These are phyloP conservation scores for Coemansia biformis DNA, from an alignment of 192 early-diverging fungal species.

Conservation along the genomic window DNA sequence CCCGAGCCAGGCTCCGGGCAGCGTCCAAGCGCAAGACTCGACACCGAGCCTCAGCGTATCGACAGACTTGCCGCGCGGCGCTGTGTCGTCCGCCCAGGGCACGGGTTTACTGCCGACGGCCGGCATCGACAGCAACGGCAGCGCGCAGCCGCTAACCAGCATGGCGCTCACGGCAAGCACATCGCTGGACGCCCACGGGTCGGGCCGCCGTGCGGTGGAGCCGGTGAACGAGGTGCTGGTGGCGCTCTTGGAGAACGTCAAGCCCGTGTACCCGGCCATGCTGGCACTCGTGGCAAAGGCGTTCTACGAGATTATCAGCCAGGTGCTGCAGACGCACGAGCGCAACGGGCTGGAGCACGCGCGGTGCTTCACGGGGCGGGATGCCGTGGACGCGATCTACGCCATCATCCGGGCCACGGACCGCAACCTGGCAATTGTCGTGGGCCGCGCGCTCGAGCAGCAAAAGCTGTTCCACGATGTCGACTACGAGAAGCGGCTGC, in stretches of 20 bases:
- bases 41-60: too few relatives aligned
- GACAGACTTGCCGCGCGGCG: slow-evolving; percentile 4
- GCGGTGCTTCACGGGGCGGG: slow-evolving; percentile 78
- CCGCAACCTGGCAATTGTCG: slow-evolving; percentile 76
- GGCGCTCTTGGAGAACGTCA: slow-evolving; percentile 31
- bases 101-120: too few relatives aligned
- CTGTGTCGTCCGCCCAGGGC: background rate
- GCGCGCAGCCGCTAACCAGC: background rate
- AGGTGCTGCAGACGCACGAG: slow-evolving; percentile 55
- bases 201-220: background rate
- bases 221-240: slow-evolving; percentile 35
- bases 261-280: slow-evolving; percentile 69
- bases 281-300: slow-evolving; percentile 64
- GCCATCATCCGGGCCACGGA: slow-evolving; percentile 77
- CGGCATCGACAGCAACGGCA: too few relatives aligned
- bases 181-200: background rate
- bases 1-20: too few relatives aligned
- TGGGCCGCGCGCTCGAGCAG: slow-evolving; percentile 83
- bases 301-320: slow-evolving; percentile 55
- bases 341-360: slow-evolving; percentile 80
- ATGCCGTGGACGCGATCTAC: slow-evolving; percentile 82
- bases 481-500: slow-evolving; percentile 75
- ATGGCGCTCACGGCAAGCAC: background rate
- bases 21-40: too few relatives aligned
- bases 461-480: slow-evolving; percentile 94